These are phyloP conservation scores for Hyphodiscus sp. DNA, from an alignment of 2,329 filamentous ascomycete genomes.

Conservation along the genomic window DNA sequence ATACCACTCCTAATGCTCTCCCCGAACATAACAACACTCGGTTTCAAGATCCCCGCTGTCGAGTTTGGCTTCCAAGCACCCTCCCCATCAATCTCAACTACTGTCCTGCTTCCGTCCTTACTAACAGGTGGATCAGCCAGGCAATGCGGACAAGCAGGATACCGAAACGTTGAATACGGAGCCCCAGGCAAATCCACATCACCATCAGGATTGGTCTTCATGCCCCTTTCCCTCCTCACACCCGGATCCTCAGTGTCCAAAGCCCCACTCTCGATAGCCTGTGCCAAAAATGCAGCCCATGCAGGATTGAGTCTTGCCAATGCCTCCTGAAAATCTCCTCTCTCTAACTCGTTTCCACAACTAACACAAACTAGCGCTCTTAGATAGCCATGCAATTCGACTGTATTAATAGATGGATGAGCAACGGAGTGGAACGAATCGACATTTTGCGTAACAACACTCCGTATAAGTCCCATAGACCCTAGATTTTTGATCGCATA, in stretches of 20 bases:
- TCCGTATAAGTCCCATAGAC: constrained; percentile 62
- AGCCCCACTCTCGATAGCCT: constrained; percentile 67
- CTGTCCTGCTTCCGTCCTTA: constrained; percentile 46
- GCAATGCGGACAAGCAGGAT: constrained; percentile 82
- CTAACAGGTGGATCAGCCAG: constrained; percentile 54
- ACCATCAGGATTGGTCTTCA: constrained; percentile 87
- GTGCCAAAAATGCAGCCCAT: constrained; percentile 71
- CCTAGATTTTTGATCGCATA: constrained; percentile 68
- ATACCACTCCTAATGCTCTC: constrained; percentile 69
- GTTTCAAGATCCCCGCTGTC: constrained; percentile 78
- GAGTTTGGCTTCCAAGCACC: constrained; percentile 67
- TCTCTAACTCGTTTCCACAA: constrained; percentile 65
- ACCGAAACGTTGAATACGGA: constrained; percentile 83
- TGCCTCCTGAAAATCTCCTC: constrained; percentile 68
- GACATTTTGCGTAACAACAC: constrained; percentile 91
- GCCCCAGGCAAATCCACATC: constrained; percentile 86
- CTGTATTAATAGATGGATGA: constrained; percentile 66
- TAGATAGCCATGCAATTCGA: constrained; percentile 90
- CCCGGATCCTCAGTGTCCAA: constrained; percentile 70
- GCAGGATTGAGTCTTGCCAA: constrained; percentile 75
- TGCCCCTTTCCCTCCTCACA: constrained; percentile 58
- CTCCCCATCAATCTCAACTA: constrained; percentile 67
- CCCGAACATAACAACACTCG: constrained; percentile 93
- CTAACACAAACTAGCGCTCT: constrained; percentile 73
- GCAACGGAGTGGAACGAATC: constrained; percentile 83